phyloP scores from a whole-genome alignment of 163 green algal genomes.

The Smithsoniella earleae region DNA sequence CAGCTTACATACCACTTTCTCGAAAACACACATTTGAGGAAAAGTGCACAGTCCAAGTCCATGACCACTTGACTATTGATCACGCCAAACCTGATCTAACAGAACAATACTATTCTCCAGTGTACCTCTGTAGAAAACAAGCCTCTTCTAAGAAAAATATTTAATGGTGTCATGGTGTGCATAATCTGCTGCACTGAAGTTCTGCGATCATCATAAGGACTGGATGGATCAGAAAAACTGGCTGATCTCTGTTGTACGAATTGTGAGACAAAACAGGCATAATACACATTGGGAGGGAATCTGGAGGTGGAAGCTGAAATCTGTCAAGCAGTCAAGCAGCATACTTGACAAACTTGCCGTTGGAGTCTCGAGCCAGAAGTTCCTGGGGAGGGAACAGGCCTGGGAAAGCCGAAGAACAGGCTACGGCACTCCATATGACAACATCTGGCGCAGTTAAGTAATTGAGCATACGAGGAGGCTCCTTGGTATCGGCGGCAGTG shows the following conservation, averaged over 20 bases:
- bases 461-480: conserved; percentile 92
- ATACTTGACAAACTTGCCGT: conserved; percentile 53
- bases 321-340: too few species aligned
- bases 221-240: background rate
- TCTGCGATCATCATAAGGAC: background rate
- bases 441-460: conserved; percentile 88
- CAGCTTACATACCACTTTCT: too few species aligned
- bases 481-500: conserved; percentile 67
- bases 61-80: too few species aligned
- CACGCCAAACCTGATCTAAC: too few species aligned
- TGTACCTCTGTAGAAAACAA: too few species aligned
- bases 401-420: conserved; percentile 89
- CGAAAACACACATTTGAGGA: too few species aligned
- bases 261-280: too few species aligned
- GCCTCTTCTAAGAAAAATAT: too few species aligned
- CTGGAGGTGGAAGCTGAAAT: conserved; percentile 28
- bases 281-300: too few species aligned
- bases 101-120: too few species aligned
- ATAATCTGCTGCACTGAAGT: background rate
- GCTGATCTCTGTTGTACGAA: background rate
- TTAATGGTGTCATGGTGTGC: background rate
- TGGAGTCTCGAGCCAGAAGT: conserved; percentile 64
- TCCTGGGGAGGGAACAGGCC: conserved; percentile 84
- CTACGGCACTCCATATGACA: conserved; percentile 88
- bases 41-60: too few species aligned